Evolutionary conservation across 2,329 filamentous ascomycete genomes (phyloP).

Genomic region (Diaporthe caulivora): DNA sequence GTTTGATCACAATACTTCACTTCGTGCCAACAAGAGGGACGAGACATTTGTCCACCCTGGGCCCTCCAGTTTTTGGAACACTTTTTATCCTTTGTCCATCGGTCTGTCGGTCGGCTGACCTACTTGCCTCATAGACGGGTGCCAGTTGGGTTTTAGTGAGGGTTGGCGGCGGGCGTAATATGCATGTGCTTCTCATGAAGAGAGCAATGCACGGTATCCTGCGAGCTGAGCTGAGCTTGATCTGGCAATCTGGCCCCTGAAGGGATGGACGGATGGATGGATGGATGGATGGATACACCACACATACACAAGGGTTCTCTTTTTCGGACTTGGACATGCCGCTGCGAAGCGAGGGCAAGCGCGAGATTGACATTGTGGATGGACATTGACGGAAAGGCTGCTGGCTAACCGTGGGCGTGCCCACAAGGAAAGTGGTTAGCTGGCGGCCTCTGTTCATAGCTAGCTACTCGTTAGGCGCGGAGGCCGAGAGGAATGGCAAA

Average conservation of each 20-base stretch:
- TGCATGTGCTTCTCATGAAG: slow-evolving; percentile 29
- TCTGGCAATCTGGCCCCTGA: background rate
- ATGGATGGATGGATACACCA: no score
- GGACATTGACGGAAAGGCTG: background rate
- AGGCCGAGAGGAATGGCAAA: background rate
- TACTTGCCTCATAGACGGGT: slow-evolving; percentile 15
- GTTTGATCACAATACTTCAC: slow-evolving; percentile 8
- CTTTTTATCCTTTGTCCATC: slow-evolving; percentile 6
- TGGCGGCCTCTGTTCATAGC: background rate
- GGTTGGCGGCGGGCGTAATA: background rate
- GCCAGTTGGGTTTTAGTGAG: background rate
- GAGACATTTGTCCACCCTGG: background rate
- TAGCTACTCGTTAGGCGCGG: background rate
- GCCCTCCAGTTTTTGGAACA: background rate
- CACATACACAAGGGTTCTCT: background rate
- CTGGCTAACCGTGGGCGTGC: background rate
- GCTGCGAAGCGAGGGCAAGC: background rate
- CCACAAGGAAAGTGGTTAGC: background rate
- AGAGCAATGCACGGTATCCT: background rate
- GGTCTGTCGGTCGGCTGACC: background rate
- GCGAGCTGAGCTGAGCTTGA: slow-evolving; percentile 24
- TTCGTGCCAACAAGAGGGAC: background rate
- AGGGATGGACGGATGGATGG: background rate
- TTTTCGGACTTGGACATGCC: background rate
- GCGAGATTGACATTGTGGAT: background rate